Conservation (phyloP, 441 rosid genomes). For the Flueggea neowawraea region DNA sequence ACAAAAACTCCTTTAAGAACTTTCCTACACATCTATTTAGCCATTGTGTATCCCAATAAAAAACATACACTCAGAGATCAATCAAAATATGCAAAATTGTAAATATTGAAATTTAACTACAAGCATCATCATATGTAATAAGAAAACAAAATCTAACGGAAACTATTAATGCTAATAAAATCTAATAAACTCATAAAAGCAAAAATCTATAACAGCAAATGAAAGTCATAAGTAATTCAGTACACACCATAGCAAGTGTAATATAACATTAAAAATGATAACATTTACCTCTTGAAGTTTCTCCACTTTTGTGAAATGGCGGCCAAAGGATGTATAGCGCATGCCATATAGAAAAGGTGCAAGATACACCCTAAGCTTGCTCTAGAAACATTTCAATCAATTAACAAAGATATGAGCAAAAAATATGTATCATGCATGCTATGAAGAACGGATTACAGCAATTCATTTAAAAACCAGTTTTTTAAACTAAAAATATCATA, state of each 20-base stretch:
- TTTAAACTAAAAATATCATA: no score
- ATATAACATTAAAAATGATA: conserved; percentile 2
- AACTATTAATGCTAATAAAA: neutral
- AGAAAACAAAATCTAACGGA: neutral
- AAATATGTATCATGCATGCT: conserved; percentile 1
- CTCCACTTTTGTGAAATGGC: conserved; percentile 90
- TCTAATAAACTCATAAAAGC: neutral
- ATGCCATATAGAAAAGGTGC: conserved; percentile 78
- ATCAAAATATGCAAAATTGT: no score
- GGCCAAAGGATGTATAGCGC: conserved; percentile 94
- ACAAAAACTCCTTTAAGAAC: no score
- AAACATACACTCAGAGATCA: no score
- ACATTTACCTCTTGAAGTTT: conserved; percentile 75
- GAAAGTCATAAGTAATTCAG: neutral
- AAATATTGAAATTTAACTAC: no score
- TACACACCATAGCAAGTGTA: no score
- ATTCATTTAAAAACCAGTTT: no score
- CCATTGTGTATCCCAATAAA: no score
- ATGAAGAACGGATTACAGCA: no score
- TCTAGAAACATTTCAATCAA: conserved; percentile 44
- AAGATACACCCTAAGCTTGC: conserved; percentile 77
- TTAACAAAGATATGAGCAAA: conserved; percentile 7
- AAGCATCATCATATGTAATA: neutral
- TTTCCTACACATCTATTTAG: no score
- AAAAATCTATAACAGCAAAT: neutral